Evolutionary conservation across 2,329 filamentous ascomycete species (phyloP).

Genomic region (Trichoderma atroviride): DNA sequence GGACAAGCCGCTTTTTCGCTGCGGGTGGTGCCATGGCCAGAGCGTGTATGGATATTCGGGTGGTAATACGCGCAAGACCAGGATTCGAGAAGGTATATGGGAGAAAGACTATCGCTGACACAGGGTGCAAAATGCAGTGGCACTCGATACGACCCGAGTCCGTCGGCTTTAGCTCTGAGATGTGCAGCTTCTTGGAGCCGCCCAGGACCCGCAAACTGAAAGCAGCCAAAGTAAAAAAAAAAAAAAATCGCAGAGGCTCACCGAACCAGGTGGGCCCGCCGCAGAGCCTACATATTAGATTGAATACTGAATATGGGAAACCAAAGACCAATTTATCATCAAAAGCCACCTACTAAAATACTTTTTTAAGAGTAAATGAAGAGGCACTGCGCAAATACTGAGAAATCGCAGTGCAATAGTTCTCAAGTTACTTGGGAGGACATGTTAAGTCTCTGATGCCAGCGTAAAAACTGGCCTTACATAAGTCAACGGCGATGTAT

Average conservation of each 20-base stretch:
- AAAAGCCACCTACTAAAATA: no score
- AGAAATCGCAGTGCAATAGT: not conserved
- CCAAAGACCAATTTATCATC: no score
- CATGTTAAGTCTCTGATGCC: not conserved
- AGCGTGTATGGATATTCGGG: not conserved
- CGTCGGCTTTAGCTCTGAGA: not conserved
- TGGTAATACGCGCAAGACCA: not conserved
- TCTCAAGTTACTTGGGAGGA: not conserved
- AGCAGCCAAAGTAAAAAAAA: not conserved
- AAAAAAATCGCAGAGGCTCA: not conserved
- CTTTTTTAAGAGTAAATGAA: no score
- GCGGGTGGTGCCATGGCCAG: slow-evolving; percentile 27
- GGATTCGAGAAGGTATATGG: not conserved
- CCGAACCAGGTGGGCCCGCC: not conserved
- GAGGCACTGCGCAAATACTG: no score
- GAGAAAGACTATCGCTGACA: not conserved
- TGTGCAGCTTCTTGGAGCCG: not conserved
- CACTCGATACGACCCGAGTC: not conserved
- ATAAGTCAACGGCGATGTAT: no score
- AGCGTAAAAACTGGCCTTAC: not conserved
- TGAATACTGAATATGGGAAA: no score
- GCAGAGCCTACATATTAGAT: no score
- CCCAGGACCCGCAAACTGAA: not conserved
- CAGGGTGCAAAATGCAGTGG: not conserved
- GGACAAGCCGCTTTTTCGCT: slow-evolving; percentile 59